Conservation (phyloP, 176 grass and related monocot genomes). For the Thalia dealbata region DNA sequence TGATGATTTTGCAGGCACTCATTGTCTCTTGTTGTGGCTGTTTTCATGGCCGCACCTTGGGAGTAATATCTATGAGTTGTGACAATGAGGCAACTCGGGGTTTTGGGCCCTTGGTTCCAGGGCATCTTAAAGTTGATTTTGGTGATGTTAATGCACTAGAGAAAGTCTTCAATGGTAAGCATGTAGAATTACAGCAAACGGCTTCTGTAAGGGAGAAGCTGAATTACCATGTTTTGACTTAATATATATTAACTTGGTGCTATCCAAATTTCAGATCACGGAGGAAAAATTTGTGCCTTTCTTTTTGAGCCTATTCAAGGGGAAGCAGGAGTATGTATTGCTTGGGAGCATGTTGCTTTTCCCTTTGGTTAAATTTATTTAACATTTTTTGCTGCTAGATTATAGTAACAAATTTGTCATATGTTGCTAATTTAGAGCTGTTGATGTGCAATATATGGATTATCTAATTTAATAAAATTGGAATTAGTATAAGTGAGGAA, state of each 20-base stretch:
- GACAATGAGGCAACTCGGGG: constrained; percentile 92
- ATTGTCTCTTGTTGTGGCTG: constrained; percentile 95
- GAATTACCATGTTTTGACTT: neutral
- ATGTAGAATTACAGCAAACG: neutral
- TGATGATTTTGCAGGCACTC: constrained; percentile 49
- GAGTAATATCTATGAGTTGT: constrained; percentile 92
- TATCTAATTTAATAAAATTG: neutral
- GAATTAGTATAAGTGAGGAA: neutral
- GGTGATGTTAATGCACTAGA: constrained; percentile 64
- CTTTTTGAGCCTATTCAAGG: constrained; percentile 98
- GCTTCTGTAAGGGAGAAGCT: neutral
- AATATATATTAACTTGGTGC: neutral
- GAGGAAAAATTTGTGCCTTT: constrained; percentile 72
- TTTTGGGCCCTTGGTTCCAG: constrained; percentile 84
- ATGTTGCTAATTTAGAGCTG: neutral
- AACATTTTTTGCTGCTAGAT: neutral
- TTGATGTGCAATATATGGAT: constrained; percentile 2
- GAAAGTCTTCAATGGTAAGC: constrained; percentile 69
- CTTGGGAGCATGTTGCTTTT: constrained; percentile 9
- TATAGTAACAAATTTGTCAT: neutral
- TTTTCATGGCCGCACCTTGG: constrained; percentile 88
- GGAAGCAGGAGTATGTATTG: constrained; percentile 81
- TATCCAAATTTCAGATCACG: constrained; percentile 47
- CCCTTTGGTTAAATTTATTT: neutral
- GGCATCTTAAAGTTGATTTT: constrained; percentile 98